phyloP scores from a whole-genome alignment of 208 protist genomes.

The Trypanosoma melophagium region DNA sequence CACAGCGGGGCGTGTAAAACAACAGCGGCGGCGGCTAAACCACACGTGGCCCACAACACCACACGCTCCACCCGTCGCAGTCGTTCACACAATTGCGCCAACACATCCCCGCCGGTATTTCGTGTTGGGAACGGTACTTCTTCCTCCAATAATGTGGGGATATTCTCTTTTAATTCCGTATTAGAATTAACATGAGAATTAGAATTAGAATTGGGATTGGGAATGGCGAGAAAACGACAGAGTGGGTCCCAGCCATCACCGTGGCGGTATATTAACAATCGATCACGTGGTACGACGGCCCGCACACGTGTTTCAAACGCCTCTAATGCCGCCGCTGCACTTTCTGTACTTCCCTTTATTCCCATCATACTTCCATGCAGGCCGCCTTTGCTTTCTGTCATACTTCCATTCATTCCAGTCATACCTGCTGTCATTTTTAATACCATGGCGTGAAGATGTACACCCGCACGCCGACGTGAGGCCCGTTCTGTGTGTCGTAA shows the following conservation, averaged over 20 bases:
- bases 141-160: no score
- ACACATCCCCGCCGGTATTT: constrained; percentile 38
- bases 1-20: constrained; percentile 50
- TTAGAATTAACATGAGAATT: background rate
- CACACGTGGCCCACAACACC: constrained; percentile 30
- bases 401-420: constrained; percentile 26
- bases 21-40: constrained; percentile 32
- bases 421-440: constrained; percentile 50
- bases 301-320: constrained; percentile 76
- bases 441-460: constrained; percentile 55
- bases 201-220: constrained; percentile 29
- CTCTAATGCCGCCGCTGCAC: constrained; percentile 49
- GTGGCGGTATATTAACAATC: constrained; percentile 74
- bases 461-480: constrained; percentile 20
- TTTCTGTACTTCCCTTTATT: no score
- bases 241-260: constrained; percentile 79
- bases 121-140: constrained; percentile 55
- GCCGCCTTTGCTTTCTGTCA: background rate
- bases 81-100: constrained; percentile 42
- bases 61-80: constrained; percentile 36
- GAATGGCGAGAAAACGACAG: constrained; percentile 62
- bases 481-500: constrained; percentile 38
- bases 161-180: no score
- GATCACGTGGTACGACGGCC: constrained; percentile 66
- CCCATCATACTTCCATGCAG: no score